Percentiles rank a stretch among this genome's conserved stretches.
Evolutionary conservation across 768 basidiomycete species (phyloP).

Genomic region (Tubosaeta brunneosetosa): DNA sequence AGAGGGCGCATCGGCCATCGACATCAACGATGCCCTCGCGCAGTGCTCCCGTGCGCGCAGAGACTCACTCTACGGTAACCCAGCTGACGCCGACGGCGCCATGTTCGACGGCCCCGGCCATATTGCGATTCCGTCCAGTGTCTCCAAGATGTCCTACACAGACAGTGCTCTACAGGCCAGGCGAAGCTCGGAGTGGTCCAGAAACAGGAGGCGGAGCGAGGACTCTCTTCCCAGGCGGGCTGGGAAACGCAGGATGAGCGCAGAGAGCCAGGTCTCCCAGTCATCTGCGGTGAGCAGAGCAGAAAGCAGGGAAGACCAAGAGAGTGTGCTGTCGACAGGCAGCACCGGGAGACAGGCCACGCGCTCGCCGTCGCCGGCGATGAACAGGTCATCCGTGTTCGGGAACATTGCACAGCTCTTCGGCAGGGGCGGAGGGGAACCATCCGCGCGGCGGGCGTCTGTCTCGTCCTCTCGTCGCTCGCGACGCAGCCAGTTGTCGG

Average conservation of each 20-base stretch:
- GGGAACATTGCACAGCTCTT: constrained; percentile 69
- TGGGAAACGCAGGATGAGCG: constrained; percentile 42
- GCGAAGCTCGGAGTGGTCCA: constrained; percentile 52
- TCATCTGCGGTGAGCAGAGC: constrained; percentile 38
- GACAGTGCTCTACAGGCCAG: constrained; percentile 40
- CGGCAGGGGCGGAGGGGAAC: constrained; percentile 42
- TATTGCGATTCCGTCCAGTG: constrained; percentile 68
- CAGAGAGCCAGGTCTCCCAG: constrained; percentile 37
- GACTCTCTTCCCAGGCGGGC: constrained; percentile 36
- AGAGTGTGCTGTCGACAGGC: constrained; percentile 27
- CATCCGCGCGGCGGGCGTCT: constrained; percentile 47
- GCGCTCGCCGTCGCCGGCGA: constrained; percentile 34
- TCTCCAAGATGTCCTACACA: constrained; percentile 70
- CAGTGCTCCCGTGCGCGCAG: constrained; percentile 51
- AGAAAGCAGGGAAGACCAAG: constrained; percentile 36
- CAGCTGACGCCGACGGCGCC: constrained; percentile 53
- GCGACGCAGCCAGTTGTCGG: constrained; percentile 48
- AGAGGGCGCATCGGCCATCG: constrained; percentile 75
- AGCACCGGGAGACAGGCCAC: constrained; percentile 28
- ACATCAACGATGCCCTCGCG: constrained; percentile 60
- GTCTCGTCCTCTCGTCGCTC: constrained; percentile 46
- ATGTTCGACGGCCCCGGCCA: constrained; percentile 75
- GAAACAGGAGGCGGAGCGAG: constrained; percentile 46
- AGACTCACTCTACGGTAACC: constrained; percentile 56
- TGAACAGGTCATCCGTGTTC: constrained; percentile 45